Percentiles rank a stretch among this genome's conserved stretches.
phyloP scores from a whole-genome alignment of 768 basidiomycete species.

The Mycena latifolia region DNA sequence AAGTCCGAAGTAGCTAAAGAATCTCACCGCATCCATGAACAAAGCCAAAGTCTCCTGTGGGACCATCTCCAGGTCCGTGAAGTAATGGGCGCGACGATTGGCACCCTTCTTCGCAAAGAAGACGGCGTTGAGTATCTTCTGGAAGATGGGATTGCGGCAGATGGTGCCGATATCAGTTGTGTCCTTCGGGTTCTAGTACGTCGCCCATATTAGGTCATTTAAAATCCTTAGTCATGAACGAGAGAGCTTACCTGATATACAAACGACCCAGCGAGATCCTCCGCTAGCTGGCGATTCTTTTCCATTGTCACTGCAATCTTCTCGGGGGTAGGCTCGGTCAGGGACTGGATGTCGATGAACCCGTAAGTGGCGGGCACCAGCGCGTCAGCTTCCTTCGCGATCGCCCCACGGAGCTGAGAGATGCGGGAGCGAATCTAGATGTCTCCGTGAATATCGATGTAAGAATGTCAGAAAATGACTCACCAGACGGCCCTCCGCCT shows the following conservation, averaged over 20 bases:
- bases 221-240: no score
- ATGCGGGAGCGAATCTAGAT: conserved; percentile 1
- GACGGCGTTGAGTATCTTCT: conserved; percentile 13
- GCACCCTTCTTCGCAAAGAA: conserved; percentile 1
- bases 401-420: neutral
- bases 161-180: neutral
- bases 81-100: neutral
- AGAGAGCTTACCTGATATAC: neutral
- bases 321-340: neutral
- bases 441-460: no score
- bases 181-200: conserved; percentile 1
- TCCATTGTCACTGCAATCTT: neutral
- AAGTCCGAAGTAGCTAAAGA: neutral
- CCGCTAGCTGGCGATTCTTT: neutral
- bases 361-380: neutral
- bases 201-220: neutral
- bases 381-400: neutral
- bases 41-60: neutral
- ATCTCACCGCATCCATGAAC: neutral
- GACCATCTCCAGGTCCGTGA: neutral
- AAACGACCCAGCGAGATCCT: neutral
- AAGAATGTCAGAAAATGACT: neutral
- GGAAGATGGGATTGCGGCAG: conserved; percentile 4
- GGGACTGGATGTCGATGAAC: neutral
- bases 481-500: neutral